Evolutionary conservation across 768 basidiomycete species (phyloP).

Genomic region (Phanerodontia chrysosporium): DNA sequence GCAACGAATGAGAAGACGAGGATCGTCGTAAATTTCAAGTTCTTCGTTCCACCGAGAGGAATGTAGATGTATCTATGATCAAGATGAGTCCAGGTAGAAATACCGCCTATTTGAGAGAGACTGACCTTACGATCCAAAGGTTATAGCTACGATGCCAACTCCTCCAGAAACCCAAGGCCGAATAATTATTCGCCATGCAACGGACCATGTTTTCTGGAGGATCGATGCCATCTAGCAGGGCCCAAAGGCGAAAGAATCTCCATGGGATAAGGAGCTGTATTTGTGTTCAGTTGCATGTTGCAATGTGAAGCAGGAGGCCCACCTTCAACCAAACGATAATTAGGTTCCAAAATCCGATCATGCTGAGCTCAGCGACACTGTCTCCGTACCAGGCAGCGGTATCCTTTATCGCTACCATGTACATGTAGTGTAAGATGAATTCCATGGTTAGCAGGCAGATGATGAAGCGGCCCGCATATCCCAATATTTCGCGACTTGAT

Average conservation of each 20-base stretch:
- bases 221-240: conserved; percentile 81
- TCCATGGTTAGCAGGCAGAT: conserved; percentile 82
- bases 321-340: conserved; percentile 95
- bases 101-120: no score
- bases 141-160: conserved; percentile 98
- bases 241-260: conserved; percentile 97
- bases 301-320: background rate
- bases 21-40: conserved; percentile 56
- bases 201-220: conserved; percentile 98
- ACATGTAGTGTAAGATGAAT: conserved; percentile 88
- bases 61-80: conserved; percentile 88
- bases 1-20: conserved; percentile 96
- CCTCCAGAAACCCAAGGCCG: conserved; percentile 88
- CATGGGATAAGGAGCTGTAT: conserved; percentile 84
- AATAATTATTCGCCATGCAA: conserved; percentile 98
- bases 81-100: no score
- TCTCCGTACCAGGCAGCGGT: conserved; percentile 75
- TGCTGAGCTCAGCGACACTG: conserved; percentile 74
- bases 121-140: conserved; percentile 92
- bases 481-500: conserved; percentile 32
- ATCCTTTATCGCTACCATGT: conserved; percentile 95
- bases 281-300: background rate
- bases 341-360: conserved; percentile 97
- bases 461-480: conserved; percentile 71
- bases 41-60: conserved; percentile 75